A percentile compares a stretch with the other conserved stretches of the same genome.
These are phyloP conservation scores for Candida michaelii DNA, from an alignment of 805 yeast genomes.

Conservation along the genomic window DNA sequence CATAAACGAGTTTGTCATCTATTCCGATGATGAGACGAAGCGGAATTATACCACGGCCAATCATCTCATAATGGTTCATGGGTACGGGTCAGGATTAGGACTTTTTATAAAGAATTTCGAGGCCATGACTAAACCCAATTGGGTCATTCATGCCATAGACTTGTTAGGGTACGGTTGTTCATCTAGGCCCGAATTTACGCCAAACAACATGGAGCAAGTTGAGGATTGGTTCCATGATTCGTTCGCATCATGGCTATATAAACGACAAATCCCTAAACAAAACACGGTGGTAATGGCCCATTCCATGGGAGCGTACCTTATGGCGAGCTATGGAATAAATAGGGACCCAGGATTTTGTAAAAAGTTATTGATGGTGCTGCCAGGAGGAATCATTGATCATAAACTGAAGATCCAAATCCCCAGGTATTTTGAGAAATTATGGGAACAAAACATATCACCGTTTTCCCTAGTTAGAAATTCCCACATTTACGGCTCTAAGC, in stretches of 20 bases:
- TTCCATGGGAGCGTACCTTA: constrained; percentile 88
- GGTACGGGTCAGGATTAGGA: constrained; percentile 47
- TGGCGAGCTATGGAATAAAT: constrained; percentile 63
- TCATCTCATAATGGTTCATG: constrained; percentile 46
- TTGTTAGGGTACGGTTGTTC: constrained; percentile 89
- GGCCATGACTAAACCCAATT: constrained; percentile 36
- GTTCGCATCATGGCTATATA: constrained; percentile 59
- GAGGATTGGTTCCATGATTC: constrained; percentile 68
- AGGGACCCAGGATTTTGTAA: constrained; percentile 57
- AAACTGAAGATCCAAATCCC: constrained; percentile 54
- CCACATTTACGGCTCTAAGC: constrained; percentile 79
- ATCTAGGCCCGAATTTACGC: constrained; percentile 61
- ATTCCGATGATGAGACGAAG: constrained; percentile 26
- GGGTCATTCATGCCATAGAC: constrained; percentile 86
- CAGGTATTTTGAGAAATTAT: constrained; percentile 70
- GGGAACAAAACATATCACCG: constrained; percentile 89
- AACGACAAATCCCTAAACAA: constrained; percentile 37
- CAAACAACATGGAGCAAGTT: constrained; percentile 46
- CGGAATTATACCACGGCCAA: constrained; percentile 22
- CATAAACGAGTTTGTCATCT: constrained; percentile 44
- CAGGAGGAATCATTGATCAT: constrained; percentile 77
- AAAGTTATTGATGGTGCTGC: constrained; percentile 78
- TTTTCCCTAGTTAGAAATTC: constrained; percentile 74
- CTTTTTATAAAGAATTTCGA: constrained; percentile 41
- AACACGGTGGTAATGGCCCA: constrained; percentile 73